Evolutionary conservation across 805 yeast genomes (phyloP).

Genomic region (Ogataea populi-albae): DNA sequence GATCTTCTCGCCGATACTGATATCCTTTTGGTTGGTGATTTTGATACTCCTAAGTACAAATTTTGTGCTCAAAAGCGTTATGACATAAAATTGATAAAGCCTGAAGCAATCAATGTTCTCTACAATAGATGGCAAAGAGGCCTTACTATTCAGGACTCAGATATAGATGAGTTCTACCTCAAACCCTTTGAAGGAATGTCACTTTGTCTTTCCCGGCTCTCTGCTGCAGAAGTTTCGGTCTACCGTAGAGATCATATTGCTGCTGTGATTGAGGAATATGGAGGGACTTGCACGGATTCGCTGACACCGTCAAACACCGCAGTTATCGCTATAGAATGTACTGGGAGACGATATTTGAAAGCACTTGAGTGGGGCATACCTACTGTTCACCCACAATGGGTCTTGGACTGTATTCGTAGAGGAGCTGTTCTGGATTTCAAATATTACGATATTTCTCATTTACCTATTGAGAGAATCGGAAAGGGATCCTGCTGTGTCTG

Average conservation of each 20-base stretch:
- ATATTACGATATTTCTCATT: constrained; percentile 37
- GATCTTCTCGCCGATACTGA: constrained; percentile 62
- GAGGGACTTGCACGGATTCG: constrained; percentile 52
- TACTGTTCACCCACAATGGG: constrained; percentile 50
- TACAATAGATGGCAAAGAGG: constrained; percentile 55
- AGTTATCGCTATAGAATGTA: constrained; percentile 47
- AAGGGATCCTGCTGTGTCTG: constrained; percentile 37
- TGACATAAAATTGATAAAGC: constrained; percentile 56
- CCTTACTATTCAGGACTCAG: constrained; percentile 13
- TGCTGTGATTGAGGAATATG: constrained; percentile 38
- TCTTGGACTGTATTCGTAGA: constrained; percentile 43
- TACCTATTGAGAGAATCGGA: constrained; percentile 22
- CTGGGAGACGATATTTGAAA: constrained; percentile 52
- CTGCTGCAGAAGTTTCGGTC: constrained; percentile 17
- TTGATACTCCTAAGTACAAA: constrained; percentile 53
- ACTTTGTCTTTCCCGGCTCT: constrained; percentile 44
- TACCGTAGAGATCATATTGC: constrained; percentile 34
- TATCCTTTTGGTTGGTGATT: constrained; percentile 57
- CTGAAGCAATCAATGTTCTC: constrained; percentile 42
- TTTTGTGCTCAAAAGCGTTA: constrained; percentile 48
- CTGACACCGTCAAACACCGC: constrained; percentile 43
- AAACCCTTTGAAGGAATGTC: constrained; percentile 45
- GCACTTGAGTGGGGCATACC: constrained; percentile 54
- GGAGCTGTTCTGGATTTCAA: constrained; percentile 41
- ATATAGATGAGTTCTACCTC: constrained; percentile 26